Conservation (phyloP, 2,329 filamentous ascomycete genomes). For the Penicillium sp. region DNA sequence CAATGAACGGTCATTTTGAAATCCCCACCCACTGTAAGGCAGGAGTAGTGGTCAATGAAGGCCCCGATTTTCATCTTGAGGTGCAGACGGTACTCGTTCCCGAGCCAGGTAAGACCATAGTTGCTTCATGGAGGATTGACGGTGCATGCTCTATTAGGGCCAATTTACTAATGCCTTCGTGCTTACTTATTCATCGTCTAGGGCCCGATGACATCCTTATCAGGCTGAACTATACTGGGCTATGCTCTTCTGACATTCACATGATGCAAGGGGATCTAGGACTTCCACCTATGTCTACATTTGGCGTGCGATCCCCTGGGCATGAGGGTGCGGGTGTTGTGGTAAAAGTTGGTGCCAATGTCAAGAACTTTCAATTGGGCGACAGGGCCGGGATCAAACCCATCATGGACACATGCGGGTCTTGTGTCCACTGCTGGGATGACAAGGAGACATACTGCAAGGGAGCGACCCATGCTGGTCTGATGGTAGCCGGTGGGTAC, state of each 20-base stretch:
- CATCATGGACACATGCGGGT: slow-evolving; percentile 54
- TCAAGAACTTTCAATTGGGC: slow-evolving; percentile 56
- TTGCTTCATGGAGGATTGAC: background rate
- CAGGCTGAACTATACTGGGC: slow-evolving; percentile 59
- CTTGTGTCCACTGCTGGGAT: slow-evolving; percentile 54
- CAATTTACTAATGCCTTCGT: background rate
- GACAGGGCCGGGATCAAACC: slow-evolving; percentile 58
- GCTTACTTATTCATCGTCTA: slow-evolving; percentile 18
- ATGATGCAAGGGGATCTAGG: slow-evolving; percentile 59
- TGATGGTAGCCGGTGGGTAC: slow-evolving; percentile 44
- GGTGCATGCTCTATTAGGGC: too few species aligned
- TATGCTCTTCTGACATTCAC: slow-evolving; percentile 61
- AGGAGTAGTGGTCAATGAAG: slow-evolving; percentile 54
- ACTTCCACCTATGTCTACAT: slow-evolving; percentile 47
- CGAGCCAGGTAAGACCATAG: slow-evolving; percentile 42
- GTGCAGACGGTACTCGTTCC: slow-evolving; percentile 53
- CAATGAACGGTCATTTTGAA: slow-evolving; percentile 7
- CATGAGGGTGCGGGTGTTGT: slow-evolving; percentile 63
- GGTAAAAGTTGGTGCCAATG: slow-evolving; percentile 57
- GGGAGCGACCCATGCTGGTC: slow-evolving; percentile 35
- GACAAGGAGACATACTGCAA: slow-evolving; percentile 55
- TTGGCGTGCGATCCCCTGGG: slow-evolving; percentile 51
- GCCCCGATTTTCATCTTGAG: slow-evolving; percentile 52
- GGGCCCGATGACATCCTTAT: slow-evolving; percentile 59
- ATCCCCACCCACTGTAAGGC: slow-evolving; percentile 55